phyloP scores from a whole-genome alignment of 306 rosid genomes.

The Prunus persica region DNA sequence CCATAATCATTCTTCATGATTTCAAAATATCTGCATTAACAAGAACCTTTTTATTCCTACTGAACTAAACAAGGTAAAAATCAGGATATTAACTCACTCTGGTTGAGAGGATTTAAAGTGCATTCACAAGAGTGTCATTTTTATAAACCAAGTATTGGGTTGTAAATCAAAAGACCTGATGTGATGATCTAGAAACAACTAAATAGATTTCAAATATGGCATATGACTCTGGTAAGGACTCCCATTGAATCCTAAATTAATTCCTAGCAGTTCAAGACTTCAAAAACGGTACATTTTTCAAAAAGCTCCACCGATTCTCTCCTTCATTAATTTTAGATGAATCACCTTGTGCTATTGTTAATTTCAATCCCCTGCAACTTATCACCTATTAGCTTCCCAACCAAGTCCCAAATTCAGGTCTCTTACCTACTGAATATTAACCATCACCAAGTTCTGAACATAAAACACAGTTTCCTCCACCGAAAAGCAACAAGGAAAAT shows the following conservation, averaged over 20 bases:
- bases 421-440: background rate
- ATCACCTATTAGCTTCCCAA: background rate
- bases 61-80: background rate
- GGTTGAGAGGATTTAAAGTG: background rate
- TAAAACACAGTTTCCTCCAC: background rate
- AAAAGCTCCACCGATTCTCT: background rate
- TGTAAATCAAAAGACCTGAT: background rate
- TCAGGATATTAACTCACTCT: background rate
- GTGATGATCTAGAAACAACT: background rate
- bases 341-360: background rate
- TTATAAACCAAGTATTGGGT: background rate
- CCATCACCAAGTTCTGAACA: background rate
- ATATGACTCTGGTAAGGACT: background rate
- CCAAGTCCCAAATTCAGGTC: background rate
- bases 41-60: background rate
- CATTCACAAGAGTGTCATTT: background rate
- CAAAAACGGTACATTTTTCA: background rate
- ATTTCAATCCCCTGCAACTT: background rate
- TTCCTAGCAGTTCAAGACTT: background rate
- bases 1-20: constrained; percentile 42
- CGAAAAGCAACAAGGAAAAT: background rate
- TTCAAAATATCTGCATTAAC: constrained; percentile 33
- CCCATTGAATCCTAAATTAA: background rate
- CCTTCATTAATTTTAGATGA: background rate
- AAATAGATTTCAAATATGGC: background rate